phyloP scores from a whole-genome alignment of 2,329 filamentous ascomycete species.

The Arthrobotrys pseudoclavata region DNA sequence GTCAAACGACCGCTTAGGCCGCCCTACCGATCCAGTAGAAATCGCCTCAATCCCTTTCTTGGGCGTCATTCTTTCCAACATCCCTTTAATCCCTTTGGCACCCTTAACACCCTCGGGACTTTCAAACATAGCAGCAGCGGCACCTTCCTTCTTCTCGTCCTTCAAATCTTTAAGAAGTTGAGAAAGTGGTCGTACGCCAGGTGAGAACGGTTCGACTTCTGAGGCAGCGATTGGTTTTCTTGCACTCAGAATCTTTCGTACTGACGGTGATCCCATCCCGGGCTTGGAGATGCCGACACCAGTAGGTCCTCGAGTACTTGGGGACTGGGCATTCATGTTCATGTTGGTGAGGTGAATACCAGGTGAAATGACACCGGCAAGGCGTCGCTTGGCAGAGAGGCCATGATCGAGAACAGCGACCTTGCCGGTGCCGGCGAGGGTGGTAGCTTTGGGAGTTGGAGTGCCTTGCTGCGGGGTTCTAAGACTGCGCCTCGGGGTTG shows the following conservation, averaged over 20 bases:
- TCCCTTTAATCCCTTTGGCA: slow-evolving; percentile 70
- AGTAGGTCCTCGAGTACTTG: slow-evolving; percentile 37
- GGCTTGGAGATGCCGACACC: slow-evolving; percentile 78
- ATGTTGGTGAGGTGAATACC: slow-evolving; percentile 54
- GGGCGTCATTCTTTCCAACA: slow-evolving; percentile 78
- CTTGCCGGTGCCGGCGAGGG: slow-evolving; percentile 55
- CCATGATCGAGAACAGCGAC: slow-evolving; percentile 57
- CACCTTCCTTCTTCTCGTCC: slow-evolving; percentile 68
- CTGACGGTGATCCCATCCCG: slow-evolving; percentile 81
- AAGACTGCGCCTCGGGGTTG: slow-evolving; percentile 66
- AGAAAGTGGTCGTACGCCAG: slow-evolving; percentile 67
- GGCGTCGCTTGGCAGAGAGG: slow-evolving; percentile 54
- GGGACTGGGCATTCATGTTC: slow-evolving; percentile 44
- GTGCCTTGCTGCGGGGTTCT: slow-evolving; percentile 64
- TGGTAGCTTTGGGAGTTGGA: slow-evolving; percentile 48
- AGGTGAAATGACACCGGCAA: slow-evolving; percentile 49
- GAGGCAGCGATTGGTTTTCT: slow-evolving; percentile 78
- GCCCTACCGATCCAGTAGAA: slow-evolving; percentile 15
- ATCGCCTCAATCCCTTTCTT: slow-evolving; percentile 70
- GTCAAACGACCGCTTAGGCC: slow-evolving; percentile 56
- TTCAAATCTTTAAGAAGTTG: slow-evolving; percentile 60
- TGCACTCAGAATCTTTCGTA: slow-evolving; percentile 78
- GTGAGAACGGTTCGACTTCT: slow-evolving; percentile 71
- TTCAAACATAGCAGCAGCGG: slow-evolving; percentile 71
- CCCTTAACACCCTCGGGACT: slow-evolving; percentile 72